Percentiles rank a stretch among this genome's conserved stretches.
Conservation (phyloP, 108 stramenopile genomes). For the Nannochloropsis gaditana region DNA sequence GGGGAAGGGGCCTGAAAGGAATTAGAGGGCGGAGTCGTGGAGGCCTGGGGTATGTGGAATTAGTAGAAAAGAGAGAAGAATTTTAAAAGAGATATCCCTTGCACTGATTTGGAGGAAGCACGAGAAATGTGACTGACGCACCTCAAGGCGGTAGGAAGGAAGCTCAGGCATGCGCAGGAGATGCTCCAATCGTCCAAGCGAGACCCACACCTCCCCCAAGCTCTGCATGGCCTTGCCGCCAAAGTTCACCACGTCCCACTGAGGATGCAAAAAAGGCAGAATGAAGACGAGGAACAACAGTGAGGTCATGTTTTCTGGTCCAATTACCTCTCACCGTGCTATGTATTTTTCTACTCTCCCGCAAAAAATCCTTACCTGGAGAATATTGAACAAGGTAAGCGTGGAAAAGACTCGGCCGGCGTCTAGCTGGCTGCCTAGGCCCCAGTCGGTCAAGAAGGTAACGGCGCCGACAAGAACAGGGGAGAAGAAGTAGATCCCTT, state of each 20-base stretch:
- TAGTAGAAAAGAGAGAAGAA: background rate
- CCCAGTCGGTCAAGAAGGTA: conserved; percentile 58
- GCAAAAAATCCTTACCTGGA: conserved; percentile 54
- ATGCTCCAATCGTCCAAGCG: conserved; percentile 25
- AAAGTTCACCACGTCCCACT: conserved; percentile 66
- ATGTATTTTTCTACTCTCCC: background rate
- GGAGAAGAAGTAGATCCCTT: conserved; percentile 65
- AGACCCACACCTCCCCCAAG: conserved; percentile 26
- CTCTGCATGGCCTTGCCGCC: conserved; percentile 67
- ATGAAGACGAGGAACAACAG: background rate
- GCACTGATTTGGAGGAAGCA: background rate
- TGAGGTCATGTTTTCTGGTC: background rate
- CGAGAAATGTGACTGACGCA: background rate
- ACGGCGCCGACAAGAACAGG: conserved; percentile 57
- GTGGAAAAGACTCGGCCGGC: conserved; percentile 57
- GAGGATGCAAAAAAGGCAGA: background rate
- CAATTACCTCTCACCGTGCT: background rate
- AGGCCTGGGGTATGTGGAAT: background rate
- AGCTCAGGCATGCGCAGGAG: conserved; percentile 22
- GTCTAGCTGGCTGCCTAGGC: conserved; percentile 46
- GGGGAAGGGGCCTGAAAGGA: background rate
- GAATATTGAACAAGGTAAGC: conserved; percentile 65
- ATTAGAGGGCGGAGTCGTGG: background rate
- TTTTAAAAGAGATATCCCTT: background rate
- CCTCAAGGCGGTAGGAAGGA: background rate